Evolutionary conservation across 1,139 yeast species (phyloP), one percentile per base, ranked within the genome.

Genomic region (Suhomyces anneliseae): DNA sequence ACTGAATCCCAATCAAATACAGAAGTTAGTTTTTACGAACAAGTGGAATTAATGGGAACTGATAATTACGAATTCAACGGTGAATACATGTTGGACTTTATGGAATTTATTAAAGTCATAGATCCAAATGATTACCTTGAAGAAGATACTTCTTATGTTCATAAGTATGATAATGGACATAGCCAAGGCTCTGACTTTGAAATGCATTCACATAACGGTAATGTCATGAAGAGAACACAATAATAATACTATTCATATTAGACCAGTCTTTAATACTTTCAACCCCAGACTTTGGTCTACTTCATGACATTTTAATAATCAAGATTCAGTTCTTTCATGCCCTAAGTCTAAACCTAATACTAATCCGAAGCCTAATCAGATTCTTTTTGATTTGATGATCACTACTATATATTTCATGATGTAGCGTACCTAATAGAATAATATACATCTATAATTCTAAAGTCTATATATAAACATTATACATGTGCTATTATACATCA

Each of bases 31-130:
- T 56, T 53, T 35, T 54, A 56, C 45, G 78, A 72, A 52, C 55
- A 57, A 38, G 65, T 62, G 3, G 85, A 81, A 56, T 48, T 75
- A n/a, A 54, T 66, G 31, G 85, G 85, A 1, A 60, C 79, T 2
- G 85, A 81, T 56, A 55, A 67, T 34, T 71, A 72, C 45, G 83
- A 79, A 57, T 78, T 79, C 47, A 68, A 70, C 53, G 81, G 82
- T n/a, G 85, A 81, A 57, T 69, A 66, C 49, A 70, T 74, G 47
- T 68, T 66, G 67, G 80, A 78, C 58, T 76, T 66, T 50, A 68
- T 74, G 62, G 82, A 78, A 54, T 77, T 74, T 52, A 69, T 75
- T 40, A 68, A 74, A 49, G 69, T 69, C 2, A 55, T 76, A 8
- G 62, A 68, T 39, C 81, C 82, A 0, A 68, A 66, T 34, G 81